Base-by-base conservation (phyloP, 2,329 filamentous ascomycete genomes). In the Aspergillus sp. region DNA sequence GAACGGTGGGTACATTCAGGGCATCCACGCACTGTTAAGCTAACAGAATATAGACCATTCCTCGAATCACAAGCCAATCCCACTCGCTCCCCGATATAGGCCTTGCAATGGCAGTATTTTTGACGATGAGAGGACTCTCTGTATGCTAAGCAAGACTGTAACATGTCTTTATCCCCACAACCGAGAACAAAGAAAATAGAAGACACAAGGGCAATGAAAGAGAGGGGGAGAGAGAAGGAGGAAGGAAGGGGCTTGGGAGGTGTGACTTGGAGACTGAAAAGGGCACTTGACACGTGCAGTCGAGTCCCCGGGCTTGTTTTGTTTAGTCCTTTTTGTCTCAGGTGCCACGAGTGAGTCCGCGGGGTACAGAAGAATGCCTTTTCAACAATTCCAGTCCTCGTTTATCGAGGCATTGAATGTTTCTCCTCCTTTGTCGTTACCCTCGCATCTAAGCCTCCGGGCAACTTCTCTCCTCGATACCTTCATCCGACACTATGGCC, bases 361-460 rank as follows among this genome's bases (percentile, higher is more conserved):
- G 26, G 26, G 26, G 26, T 29, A 12, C 14, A n/a, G 36, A n/a
- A 42, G 16, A 42, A 42, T 42, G 36, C 36, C 36, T 16, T 42
- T 42, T 47, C 45, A 47, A 31, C 45, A 22, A 24, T 59, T 55
- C 51, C 59, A 57, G n/a, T 58, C 55, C 39, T 63, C 61, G 53
- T 39, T 63, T 12, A 56, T 62, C 29, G 45, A 55, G 16, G 46
- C 58, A n/a, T 58, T 62, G 55, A 46, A 58, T 52, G 56, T 56
- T 49, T 61, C 63, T 20, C 36, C n/a, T 26, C 55, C 36, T 39
- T 60, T 60, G 9, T 49, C 31, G 12, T 45, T 64, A 50, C 47
- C 20, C 1, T 22, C 57, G 29, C 52, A 60, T 49, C 53, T 63
- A 24, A 56, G 32, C 49, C 53, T 61, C 29, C 53, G 24, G 20